A percentile compares a stretch with the other conserved stretches of the same genome.
phyloP scores from a whole-genome alignment of 768 basidiomycete species.

The Auriscalpium microsporum region DNA sequence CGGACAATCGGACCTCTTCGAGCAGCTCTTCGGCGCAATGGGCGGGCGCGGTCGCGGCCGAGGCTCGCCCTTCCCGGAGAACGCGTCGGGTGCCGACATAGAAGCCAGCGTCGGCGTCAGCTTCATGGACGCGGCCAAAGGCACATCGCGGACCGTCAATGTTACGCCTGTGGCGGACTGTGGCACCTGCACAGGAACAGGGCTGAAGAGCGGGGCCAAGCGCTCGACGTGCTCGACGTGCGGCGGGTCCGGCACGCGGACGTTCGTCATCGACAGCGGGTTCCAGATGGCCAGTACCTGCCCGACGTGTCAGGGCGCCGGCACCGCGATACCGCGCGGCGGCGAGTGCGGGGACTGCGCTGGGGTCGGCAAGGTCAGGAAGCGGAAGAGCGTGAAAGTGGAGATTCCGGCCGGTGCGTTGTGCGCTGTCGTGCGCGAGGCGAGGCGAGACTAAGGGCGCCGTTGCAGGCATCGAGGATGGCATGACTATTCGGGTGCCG shows the following conservation, averaged over 20 bases:
- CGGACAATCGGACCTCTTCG: conserved; percentile 62
- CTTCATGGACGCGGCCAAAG: conserved; percentile 96
- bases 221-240: conserved; percentile 72
- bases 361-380: conserved; percentile 83
- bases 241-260: conserved; percentile 78
- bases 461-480: conserved; percentile 79
- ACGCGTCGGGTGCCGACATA: conserved; percentile 66
- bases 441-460: conserved; percentile 3
- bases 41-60: conserved; percentile 39
- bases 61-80: conserved; percentile 34
- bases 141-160: conserved; percentile 64
- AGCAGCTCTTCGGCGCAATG: conserved; percentile 73
- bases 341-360: conserved; percentile 73
- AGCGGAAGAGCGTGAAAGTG: conserved; percentile 68
- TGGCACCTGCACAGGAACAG: conserved; percentile 73
- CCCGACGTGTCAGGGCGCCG: conserved; percentile 69
- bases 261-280: conserved; percentile 85
- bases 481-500: conserved; percentile 81
- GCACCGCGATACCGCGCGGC: conserved; percentile 69
- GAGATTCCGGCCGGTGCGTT: conserved; percentile 77
- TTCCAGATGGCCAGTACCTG: conserved; percentile 98
- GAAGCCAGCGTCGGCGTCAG: conserved; percentile 66
- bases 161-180: conserved; percentile 81
- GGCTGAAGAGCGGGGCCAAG: conserved; percentile 81
- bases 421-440: neutral